Conservation (phyloP, 345 rosid species). For the Odontarrhena argentea region DNA sequence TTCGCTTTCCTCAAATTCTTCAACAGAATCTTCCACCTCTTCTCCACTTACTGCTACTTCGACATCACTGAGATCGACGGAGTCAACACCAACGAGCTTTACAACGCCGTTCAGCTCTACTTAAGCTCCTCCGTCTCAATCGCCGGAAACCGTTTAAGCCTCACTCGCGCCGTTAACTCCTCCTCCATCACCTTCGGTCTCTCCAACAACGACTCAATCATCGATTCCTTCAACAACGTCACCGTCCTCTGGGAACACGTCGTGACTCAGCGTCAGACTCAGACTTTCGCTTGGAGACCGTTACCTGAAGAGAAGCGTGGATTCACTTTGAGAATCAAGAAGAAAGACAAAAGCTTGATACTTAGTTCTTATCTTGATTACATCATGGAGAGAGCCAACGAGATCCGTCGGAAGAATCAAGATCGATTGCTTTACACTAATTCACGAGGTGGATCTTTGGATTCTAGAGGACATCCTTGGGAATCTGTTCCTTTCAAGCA, state of each 20-base stretch:
- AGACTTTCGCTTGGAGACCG: constrained; percentile 83
- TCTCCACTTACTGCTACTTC: constrained; percentile 75
- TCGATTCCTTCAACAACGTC: constrained; percentile 61
- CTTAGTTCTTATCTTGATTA: constrained; percentile 68
- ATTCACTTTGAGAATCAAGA: constrained; percentile 74
- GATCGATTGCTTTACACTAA: constrained; percentile 82
- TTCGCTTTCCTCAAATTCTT: constrained; percentile 62
- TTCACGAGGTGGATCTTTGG: constrained; percentile 84
- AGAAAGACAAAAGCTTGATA: constrained; percentile 60
- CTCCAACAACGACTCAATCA: constrained; percentile 75
- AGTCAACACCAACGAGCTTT: constrained; percentile 97
- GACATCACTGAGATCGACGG: constrained; percentile 97
- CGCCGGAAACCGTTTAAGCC: constrained; percentile 78
- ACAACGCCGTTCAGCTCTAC: constrained; percentile 98
- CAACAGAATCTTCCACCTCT: constrained; percentile 54
- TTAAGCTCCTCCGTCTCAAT: constrained; percentile 70
- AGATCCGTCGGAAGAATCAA: constrained; percentile 69
- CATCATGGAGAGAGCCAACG: constrained; percentile 80
- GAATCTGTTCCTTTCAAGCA: constrained; percentile 95
- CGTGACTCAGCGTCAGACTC: constrained; percentile 77
- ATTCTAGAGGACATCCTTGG: constrained; percentile 95
- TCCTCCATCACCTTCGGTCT: constrained; percentile 86
- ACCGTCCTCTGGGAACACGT: constrained; percentile 88
- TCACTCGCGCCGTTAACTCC: constrained; percentile 86
- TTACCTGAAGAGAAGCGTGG: constrained; percentile 97